Base-by-base conservation (phyloP, 202 grass and related monocot species). In the Digitaria exilis region DNA sequence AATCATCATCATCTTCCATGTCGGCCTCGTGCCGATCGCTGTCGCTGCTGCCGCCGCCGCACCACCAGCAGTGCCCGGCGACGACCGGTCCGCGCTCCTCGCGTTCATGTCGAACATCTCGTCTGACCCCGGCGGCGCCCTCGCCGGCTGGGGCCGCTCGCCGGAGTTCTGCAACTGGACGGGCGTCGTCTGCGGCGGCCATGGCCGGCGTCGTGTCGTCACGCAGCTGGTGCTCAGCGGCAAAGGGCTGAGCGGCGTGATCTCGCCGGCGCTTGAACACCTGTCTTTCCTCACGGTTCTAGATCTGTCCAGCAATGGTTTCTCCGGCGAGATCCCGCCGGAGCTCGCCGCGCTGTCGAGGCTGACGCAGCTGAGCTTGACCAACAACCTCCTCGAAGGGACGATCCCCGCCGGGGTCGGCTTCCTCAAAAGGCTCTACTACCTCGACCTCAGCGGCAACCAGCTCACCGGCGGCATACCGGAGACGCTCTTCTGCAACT, bases 261-360 rank as follows among this genome's bases (percentile, higher is more conserved):
- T 94, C 39, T 83, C 89, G 10, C 87, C 89, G 31, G 87, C 34
- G 29, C 37, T 94, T 30, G 85, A 39, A 3, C 59, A 65, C 60
- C 34, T 94, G 52, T 67, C 69, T 18, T 79, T 61, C 41, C 16
- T 93, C 61, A 25, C 45, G 25, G 83, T 89, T 0, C 85, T 97
- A 48, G 95, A 97, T 11, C 70, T 97, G 7, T 97, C 88, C 4
- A 77, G 65, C 76, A 97, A 97, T 31, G 73, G 71, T 0, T 82
- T 95, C 34, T 3, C 78, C 37, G 92, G 92, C 42, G 24, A 60
- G 31, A 87, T 97, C 9, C 95, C 92, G 0, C 19, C 1, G n/a
- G 95, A 97, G 67, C 11, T 97, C 0, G 79, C 9, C 49, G 25
- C 62, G 71, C 65, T 97, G 42, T 63, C 90, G 18, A 77, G 28